Percentiles rank a stretch among this genome's conserved stretches.
These are phyloP conservation scores for Aspergillus sp. DNA, from an alignment of 2,329 filamentous ascomycete genomes.

Conservation along the genomic window DNA sequence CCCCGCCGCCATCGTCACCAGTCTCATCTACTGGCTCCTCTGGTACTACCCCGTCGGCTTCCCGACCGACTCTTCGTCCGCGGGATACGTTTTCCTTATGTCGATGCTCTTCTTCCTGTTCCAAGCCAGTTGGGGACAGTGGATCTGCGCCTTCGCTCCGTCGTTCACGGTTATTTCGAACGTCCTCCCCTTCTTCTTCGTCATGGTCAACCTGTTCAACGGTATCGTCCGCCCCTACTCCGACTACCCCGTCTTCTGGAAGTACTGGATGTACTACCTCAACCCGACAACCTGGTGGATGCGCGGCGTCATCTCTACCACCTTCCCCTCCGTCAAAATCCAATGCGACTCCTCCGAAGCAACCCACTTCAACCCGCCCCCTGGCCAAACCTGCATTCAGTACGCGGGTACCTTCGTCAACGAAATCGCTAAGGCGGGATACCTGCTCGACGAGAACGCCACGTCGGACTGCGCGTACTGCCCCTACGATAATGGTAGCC, in stretches of 20 bases:
- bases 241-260: constrained; percentile 62
- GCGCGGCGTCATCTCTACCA: constrained; percentile 60
- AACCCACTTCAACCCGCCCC: constrained; percentile 59
- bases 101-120: constrained; percentile 71
- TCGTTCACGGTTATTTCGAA: constrained; percentile 73
- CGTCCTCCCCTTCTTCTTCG: constrained; percentile 71
- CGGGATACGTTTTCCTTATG: constrained; percentile 75
- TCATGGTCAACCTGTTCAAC: constrained; percentile 70
- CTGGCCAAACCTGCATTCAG: constrained; percentile 55
- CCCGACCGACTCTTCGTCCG: constrained; percentile 55
- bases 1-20: constrained; percentile 59
- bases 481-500: constrained; percentile 55
- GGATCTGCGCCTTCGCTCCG: constrained; percentile 76
- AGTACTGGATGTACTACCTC: constrained; percentile 63
- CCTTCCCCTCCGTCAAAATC: constrained; percentile 48
- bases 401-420: constrained; percentile 58
- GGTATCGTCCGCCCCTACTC: constrained; percentile 65
- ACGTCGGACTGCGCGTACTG: constrained; percentile 62
- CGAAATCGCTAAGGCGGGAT: constrained; percentile 46
- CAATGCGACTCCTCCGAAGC: constrained; percentile 51
- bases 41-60: constrained; percentile 74
- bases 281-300: constrained; percentile 68
- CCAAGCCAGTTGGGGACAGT: constrained; percentile 69
- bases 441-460: constrained; percentile 56
- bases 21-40: constrained; percentile 62